Percentiles rank a stretch among this genome's conserved stretches.
Conservation (phyloP, 2,329 filamentous ascomycete genomes). For the Trichophyton verrucosum region DNA sequence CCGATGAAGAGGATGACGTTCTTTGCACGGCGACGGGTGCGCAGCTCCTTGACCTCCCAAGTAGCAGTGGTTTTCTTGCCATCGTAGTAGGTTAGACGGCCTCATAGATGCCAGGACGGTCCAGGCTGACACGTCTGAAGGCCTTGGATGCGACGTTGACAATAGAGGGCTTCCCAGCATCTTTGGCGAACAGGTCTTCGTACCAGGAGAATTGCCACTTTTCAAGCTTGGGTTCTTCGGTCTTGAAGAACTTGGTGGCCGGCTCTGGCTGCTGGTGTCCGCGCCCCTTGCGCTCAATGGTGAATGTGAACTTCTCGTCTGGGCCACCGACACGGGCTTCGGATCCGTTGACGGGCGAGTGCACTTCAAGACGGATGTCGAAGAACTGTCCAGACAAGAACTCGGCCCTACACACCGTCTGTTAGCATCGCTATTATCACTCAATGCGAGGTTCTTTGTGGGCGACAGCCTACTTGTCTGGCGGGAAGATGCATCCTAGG, state of each 20-base stretch:
- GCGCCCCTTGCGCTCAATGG: constrained; percentile 52
- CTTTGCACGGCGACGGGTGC: constrained; percentile 61
- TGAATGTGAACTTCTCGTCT: constrained; percentile 61
- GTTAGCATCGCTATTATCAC: not conserved
- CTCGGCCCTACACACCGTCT: constrained; percentile 43
- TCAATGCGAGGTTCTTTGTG: not conserved
- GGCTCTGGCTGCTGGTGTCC: constrained; percentile 34
- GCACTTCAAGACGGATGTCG: constrained; percentile 70
- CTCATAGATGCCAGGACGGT: constrained; percentile 67
- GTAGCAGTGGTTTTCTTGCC: constrained; percentile 58
- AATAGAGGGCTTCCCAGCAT: constrained; percentile 54
- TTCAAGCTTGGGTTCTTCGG: constrained; percentile 60
- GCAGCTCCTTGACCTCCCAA: constrained; percentile 63
- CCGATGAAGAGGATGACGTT: constrained; percentile 80
- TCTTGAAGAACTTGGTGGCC: constrained; percentile 55
- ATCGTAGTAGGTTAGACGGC: constrained; percentile 65
- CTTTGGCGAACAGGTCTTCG: constrained; percentile 68
- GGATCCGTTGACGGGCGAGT: constrained; percentile 68
- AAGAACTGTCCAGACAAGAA: constrained; percentile 77
- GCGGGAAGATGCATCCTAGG: constrained; percentile 46
- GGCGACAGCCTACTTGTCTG: constrained; percentile 38
- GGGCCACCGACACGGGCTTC: constrained; percentile 60
- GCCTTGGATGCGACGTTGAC: constrained; percentile 72
- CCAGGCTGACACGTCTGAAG: constrained; percentile 62
- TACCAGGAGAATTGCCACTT: constrained; percentile 76